Evolutionary conservation across 345 rosid species (phyloP).

Genomic region (Hibiscus mutabilis): DNA sequence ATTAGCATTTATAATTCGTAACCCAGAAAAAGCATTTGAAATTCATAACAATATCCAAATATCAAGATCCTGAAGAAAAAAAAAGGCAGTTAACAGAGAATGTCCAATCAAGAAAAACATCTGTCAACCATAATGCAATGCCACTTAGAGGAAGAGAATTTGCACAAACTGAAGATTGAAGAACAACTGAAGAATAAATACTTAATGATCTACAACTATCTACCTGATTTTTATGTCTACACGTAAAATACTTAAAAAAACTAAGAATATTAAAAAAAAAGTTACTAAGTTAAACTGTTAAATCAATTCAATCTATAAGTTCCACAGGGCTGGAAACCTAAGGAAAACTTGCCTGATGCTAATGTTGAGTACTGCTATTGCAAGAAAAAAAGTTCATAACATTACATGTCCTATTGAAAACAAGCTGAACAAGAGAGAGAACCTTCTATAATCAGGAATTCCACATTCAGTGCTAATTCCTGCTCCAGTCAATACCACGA

Average conservation of each 20-base stretch:
- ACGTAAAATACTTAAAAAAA: not conserved
- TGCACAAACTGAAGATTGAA: not conserved
- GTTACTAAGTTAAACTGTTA: not conserved
- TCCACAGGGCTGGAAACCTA: not conserved
- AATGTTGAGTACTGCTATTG: not conserved
- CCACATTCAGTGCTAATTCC: constrained; percentile 94
- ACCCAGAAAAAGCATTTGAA: not conserved
- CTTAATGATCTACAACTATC: not conserved
- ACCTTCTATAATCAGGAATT: constrained; percentile 98
- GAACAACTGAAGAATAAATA: not conserved
- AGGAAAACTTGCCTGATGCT: not conserved
- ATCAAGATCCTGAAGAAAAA: not conserved
- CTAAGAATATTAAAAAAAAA: not conserved
- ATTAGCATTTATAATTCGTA: too few relatives aligned
- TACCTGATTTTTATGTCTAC: not conserved
- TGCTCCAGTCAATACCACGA: constrained; percentile 81
- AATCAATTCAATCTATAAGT: too few relatives aligned
- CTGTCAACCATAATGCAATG: not conserved
- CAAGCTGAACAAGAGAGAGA: not conserved
- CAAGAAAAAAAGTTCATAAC: not conserved
- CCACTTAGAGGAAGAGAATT: not conserved
- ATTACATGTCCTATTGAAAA: not conserved
- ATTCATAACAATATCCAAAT: not conserved
- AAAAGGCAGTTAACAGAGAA: not conserved
- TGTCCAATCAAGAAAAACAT: not conserved